phyloP scores from a whole-genome alignment of 2,329 filamentous ascomycete species.

The Emergomyces orientalis region DNA sequence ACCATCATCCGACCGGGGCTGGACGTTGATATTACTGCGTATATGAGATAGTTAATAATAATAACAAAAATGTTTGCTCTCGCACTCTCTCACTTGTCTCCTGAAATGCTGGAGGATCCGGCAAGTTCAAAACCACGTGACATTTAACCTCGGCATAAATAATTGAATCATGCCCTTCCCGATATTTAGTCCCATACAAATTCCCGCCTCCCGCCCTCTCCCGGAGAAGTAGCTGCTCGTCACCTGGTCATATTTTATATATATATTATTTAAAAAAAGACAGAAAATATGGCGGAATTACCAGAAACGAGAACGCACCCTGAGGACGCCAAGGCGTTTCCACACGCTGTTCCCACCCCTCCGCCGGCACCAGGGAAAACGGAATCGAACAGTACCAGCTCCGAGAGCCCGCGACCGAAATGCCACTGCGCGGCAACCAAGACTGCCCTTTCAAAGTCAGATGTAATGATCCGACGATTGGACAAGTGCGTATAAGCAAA shows the following conservation, averaged over 20 bases:
- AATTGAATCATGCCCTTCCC: background rate
- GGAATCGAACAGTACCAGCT: background rate
- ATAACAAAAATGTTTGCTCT: too few species aligned
- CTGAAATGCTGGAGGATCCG: too few species aligned
- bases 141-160: background rate
- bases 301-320: background rate
- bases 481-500: conserved; percentile 11
- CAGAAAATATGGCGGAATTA: background rate
- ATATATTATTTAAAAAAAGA: background rate
- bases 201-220: background rate
- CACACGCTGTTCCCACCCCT: background rate
- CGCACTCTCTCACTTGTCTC: too few species aligned
- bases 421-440: background rate
- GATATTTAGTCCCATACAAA: background rate
- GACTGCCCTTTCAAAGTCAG: conserved; percentile 8
- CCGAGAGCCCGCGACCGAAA: background rate
- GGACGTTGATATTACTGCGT: too few species aligned
- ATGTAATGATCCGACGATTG: conserved; percentile 14
- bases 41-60: too few species aligned
- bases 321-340: background rate
- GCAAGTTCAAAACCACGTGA: background rate
- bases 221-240: background rate
- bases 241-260: background rate
- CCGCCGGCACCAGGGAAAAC: background rate
- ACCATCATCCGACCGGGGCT: too few species aligned